Conservation (phyloP, 2,329 filamentous ascomycete species). For the Scedosporium dehoogii region DNA sequence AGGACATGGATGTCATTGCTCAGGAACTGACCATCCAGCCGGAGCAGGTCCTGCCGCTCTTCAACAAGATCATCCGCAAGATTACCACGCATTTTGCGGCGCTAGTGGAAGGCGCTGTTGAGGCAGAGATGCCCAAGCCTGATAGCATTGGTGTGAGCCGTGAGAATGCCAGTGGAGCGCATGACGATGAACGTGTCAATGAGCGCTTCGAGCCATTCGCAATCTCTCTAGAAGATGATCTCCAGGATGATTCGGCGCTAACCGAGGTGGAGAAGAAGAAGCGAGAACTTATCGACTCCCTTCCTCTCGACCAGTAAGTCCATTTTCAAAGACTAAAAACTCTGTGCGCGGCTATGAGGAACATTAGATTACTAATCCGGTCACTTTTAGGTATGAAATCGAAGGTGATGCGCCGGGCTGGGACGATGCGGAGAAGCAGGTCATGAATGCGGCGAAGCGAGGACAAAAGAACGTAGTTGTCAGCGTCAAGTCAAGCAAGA, state of each 20-base stretch:
- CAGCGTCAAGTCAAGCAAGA: slow-evolving; percentile 69
- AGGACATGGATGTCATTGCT: slow-evolving; percentile 71
- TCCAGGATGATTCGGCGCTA: slow-evolving; percentile 71
- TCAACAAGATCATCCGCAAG: slow-evolving; percentile 92
- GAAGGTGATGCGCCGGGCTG: slow-evolving; percentile 52
- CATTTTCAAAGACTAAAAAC: neutral
- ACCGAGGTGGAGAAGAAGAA: slow-evolving; percentile 67
- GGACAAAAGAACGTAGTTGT: slow-evolving; percentile 56
- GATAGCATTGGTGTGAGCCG: slow-evolving; percentile 48
- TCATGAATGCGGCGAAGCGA: slow-evolving; percentile 45
- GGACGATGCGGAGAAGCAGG: slow-evolving; percentile 66
- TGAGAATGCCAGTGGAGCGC: slow-evolving; percentile 51
- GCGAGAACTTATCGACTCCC: slow-evolving; percentile 76
- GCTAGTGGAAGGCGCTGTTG: slow-evolving; percentile 65
- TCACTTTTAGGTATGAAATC: slow-evolving; percentile 48
- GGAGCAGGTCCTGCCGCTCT: slow-evolving; percentile 86
- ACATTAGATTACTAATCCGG: neutral
- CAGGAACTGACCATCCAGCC: slow-evolving; percentile 65
- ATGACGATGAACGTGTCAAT: slow-evolving; percentile 59
- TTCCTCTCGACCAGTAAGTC: slow-evolving; percentile 65
- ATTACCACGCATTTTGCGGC: slow-evolving; percentile 67
- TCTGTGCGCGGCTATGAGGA: neutral
- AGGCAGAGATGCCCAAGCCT: slow-evolving; percentile 51
- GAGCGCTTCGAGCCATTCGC: slow-evolving; percentile 62
- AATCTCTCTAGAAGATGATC: slow-evolving; percentile 65